Percentiles rank a stretch among this genome's conserved stretches.
phyloP scores from a whole-genome alignment of 306 rosid species.

The Glycyrrhiza uralensis region DNA sequence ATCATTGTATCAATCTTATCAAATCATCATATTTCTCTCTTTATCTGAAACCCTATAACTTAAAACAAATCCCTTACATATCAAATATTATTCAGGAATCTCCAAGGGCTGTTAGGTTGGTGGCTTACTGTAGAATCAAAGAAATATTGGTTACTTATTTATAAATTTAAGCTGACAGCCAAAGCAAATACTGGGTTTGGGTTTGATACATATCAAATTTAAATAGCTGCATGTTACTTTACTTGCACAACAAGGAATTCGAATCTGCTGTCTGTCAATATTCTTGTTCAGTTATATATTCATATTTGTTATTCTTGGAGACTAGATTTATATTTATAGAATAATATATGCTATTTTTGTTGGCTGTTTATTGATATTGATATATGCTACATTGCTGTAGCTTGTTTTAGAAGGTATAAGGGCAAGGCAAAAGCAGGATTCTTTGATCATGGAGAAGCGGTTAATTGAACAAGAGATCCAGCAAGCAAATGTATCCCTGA shows the following conservation, averaged over 20 bases:
- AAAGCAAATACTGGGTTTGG: not conserved
- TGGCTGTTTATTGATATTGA: constrained; percentile 8
- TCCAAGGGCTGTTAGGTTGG: not conserved
- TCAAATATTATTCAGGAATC: not conserved
- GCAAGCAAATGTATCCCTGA: constrained; percentile 59
- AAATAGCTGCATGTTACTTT: not conserved
- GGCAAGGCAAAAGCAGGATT: constrained; percentile 69
- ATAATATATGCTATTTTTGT: not conserved
- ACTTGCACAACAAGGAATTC: not conserved
- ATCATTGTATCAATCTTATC: no score
- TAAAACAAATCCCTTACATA: not conserved
- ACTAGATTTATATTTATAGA: not conserved
- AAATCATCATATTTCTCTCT: no score
- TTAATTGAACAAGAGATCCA: constrained; percentile 65
- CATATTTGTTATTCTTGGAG: not conserved
- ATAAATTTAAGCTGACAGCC: not conserved
- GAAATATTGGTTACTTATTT: not conserved
- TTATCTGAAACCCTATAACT: no score
- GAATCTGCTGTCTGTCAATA: not conserved
- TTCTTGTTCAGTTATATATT: not conserved
- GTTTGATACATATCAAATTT: not conserved
- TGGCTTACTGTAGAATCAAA: not conserved
- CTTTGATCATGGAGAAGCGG: constrained; percentile 55
- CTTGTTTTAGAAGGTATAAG: constrained; percentile 86
- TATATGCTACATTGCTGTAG: constrained; percentile 39